Percentiles rank a stretch among this genome's conserved stretches.
phyloP scores from a whole-genome alignment of 1,284 basidiomycete species.

The Cryptococcus floricola region DNA sequence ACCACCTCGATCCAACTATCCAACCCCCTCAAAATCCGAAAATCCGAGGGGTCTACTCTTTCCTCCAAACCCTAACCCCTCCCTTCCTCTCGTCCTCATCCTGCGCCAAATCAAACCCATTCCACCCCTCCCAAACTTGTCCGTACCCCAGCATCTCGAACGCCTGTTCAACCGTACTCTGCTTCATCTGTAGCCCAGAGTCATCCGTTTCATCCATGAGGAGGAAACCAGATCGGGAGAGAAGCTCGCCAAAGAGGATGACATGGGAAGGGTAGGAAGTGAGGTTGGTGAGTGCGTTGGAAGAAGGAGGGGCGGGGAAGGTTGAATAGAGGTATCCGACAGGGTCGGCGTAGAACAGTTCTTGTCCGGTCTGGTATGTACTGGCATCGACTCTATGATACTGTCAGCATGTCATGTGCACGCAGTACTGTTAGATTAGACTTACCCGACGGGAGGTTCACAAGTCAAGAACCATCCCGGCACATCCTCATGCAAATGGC shows the following conservation, averaged over 20 bases:
- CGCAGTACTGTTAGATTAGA: neutral
- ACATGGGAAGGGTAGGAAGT: constrained; percentile 24
- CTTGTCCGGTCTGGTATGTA: constrained; percentile 27
- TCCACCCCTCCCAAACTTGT: constrained; percentile 58
- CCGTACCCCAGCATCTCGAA: constrained; percentile 62
- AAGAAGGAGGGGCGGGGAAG: constrained; percentile 52
- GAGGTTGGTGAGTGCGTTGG: constrained; percentile 55
- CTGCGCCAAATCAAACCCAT: constrained; percentile 64
- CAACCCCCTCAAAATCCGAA: neutral
- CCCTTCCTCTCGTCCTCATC: constrained; percentile 74
- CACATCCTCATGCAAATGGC: constrained; percentile 72
- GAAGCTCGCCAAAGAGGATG: constrained; percentile 25
- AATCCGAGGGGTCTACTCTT: neutral
- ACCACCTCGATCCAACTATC: neutral
- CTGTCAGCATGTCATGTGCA: neutral
- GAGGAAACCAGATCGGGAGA: constrained; percentile 1
- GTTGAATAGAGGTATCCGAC: constrained; percentile 60
- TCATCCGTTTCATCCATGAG: neutral
- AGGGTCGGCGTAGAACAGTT: constrained; percentile 58
- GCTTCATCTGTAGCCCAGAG: neutral
- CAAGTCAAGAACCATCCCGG: constrained; percentile 81
- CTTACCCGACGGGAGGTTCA: constrained; percentile 77
- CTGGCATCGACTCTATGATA: neutral
- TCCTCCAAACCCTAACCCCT: constrained; percentile 55
- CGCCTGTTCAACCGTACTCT: constrained; percentile 50